phyloP scores from a whole-genome alignment of 148 eudicot species.

The Bassia scoparia region DNA sequence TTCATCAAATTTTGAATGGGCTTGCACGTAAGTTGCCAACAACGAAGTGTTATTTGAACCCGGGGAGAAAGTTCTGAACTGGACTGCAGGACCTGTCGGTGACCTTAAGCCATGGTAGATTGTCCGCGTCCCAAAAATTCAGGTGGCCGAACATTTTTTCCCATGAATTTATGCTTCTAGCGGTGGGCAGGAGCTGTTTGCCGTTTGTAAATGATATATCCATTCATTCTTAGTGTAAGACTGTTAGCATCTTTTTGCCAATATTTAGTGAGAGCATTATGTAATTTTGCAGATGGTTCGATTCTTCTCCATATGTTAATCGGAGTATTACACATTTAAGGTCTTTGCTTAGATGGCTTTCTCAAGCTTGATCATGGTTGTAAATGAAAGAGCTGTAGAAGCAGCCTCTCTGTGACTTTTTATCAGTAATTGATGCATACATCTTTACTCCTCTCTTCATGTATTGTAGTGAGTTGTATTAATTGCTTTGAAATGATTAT shows the following conservation, averaged over 20 bases:
- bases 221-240: constrained; percentile 11
- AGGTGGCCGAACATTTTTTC: constrained; percentile 9
- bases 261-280: background rate
- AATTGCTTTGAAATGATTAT: no score
- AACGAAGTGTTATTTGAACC: constrained; percentile 55
- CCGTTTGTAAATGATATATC: constrained; percentile 29
- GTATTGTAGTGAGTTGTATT: no score
- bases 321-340: background rate
- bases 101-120: constrained; percentile 94
- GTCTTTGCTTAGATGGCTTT: background rate
- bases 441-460: no score
- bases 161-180: background rate
- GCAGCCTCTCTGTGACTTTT: no score
- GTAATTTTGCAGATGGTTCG: constrained; percentile 2
- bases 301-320: background rate
- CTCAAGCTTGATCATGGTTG: no score
- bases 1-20: constrained; percentile 94
- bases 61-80: constrained; percentile 70
- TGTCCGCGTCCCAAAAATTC: background rate
- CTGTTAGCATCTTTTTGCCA: background rate
- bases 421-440: no score
- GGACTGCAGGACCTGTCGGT: constrained; percentile 94
- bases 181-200: constrained; percentile 14
- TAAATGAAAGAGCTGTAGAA: no score
- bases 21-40: constrained; percentile 90